A percentile compares a stretch with the other conserved stretches of the same genome.
These are phyloP conservation scores for Chlamydomonas sp. DNA, from an alignment of 139 green algal genomes.

Conservation along the genomic window DNA sequence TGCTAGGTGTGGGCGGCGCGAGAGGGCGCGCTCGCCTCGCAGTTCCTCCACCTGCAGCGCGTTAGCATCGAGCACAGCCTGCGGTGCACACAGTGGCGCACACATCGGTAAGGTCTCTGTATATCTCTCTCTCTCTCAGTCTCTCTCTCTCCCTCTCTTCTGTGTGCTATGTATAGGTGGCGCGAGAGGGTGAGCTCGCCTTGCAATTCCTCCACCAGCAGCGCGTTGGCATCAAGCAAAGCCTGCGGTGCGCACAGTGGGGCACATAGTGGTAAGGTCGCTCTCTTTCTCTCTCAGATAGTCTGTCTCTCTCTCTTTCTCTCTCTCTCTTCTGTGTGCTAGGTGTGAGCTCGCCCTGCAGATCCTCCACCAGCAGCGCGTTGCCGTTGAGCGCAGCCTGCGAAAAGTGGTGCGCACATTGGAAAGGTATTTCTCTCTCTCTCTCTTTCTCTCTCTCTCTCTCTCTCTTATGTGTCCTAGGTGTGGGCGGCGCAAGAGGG, in stretches of 20 bases:
- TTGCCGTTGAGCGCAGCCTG: background rate
- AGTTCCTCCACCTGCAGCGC: background rate
- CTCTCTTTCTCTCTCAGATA: no score
- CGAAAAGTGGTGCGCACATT: background rate
- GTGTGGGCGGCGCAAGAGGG: slow-evolving; percentile 6
- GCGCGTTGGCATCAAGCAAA: background rate
- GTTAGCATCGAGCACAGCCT: background rate
- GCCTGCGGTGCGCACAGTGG: background rate
- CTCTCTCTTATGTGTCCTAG: background rate
- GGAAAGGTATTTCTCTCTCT: no score
- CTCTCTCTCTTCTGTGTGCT: background rate
- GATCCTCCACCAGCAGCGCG: background rate
- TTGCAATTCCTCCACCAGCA: background rate
- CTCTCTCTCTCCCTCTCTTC: no score
- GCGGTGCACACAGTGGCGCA: background rate
- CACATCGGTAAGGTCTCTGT: background rate
- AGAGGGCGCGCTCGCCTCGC: slow-evolving; percentile 4
- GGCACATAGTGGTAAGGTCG: background rate
- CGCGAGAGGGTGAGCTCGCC: slow-evolving; percentile 10
- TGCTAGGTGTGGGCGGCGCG: slow-evolving; percentile 3
- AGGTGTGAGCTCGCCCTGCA: slow-evolving; percentile 7
- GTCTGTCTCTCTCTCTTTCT: no score
- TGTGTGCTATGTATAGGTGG: slow-evolving; percentile 6
- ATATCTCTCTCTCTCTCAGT: no score
- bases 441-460: no score